Conservation (phyloP, 176 grass and related monocot species). For the Carex myosuroides region DNA sequence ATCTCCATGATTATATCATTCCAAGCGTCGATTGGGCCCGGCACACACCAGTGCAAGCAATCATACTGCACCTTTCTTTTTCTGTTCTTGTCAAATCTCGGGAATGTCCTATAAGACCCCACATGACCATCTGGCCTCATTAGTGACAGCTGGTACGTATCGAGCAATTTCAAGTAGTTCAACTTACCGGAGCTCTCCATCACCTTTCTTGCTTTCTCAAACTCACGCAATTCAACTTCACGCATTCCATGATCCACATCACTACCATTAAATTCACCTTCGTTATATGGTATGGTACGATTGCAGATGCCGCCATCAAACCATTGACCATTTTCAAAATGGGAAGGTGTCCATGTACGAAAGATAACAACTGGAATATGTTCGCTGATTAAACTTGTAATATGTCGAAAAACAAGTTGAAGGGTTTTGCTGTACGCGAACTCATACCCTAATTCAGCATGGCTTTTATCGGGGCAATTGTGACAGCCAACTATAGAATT, state of each 20-base stretch:
- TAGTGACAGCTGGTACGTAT: conserved; percentile 56
- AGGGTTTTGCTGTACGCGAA: conserved; percentile 52
- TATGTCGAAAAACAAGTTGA: conserved; percentile 47
- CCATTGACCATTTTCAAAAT: conserved; percentile 85
- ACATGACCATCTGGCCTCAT: conserved; percentile 73
- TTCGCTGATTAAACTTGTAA: conserved; percentile 19
- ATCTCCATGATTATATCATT: conserved; percentile 73
- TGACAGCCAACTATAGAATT: conserved; percentile 61
- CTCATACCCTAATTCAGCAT: conserved; percentile 57
- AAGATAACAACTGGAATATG: conserved; percentile 64
- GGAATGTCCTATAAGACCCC: conserved; percentile 59
- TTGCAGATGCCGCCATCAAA: conserved; percentile 56
- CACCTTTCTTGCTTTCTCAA: conserved; percentile 26
- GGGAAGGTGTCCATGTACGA: conserved; percentile 82
- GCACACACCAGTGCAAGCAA: conserved; percentile 94
- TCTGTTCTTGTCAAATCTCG: conserved; percentile 39
- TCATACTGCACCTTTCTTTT: conserved; percentile 50
- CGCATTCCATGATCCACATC: conserved; percentile 48
- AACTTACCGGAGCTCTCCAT: conserved; percentile 1
- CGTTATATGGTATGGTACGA: conserved; percentile 49
- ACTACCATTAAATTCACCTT: conserved; percentile 46
- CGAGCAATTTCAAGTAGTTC: conserved; percentile 43
- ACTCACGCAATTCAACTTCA: conserved; percentile 55
- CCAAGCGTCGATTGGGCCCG: conserved; percentile 75
- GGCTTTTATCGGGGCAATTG: conserved; percentile 50